Base-by-base conservation (phyloP, 352 stramenopile genomes). In the Phytophthora parvispora region DNA sequence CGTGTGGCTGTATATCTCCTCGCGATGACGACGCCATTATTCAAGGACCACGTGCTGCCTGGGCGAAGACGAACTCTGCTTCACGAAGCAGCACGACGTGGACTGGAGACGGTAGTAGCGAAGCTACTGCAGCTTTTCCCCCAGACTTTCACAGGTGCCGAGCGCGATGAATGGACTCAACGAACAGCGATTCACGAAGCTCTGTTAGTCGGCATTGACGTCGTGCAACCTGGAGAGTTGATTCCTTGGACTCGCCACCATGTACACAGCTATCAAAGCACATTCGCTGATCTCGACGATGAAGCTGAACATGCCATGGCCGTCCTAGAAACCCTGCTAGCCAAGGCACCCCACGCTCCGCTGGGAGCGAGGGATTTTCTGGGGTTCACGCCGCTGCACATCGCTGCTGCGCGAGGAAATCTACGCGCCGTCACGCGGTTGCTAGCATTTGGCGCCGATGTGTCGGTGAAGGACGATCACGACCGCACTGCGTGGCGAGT, bases 91-190 rank as follows among this genome's bases (percentile, higher is more conserved):
- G 82, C 85, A 50, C 72, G 77, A 0, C 36, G 65, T 22, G 84
- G 80, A 43, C 71, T 91, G 47, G 67, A 68, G 18, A 49, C 54
- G 0, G 76, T 88, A 1, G 71, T 89, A 12, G 45, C 71, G 20
- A 89, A 92, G 54, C 67, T 93, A 10, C 25, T 89, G 16, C 71
- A 89, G 31, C 63, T 90, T 34, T 89, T 87, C 29, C 81, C 83
- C 6, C 60, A 76, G 12, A 12, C 64, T 4, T 81, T 80, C 22
- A 75, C 69, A 1, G 81, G 81, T 8, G 67, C 62, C 9, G 81
- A 90, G 49, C 42, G 38, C 25, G 83, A 91, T 36, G 60, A 51
- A 4, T 87, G 81, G 80, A 86, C 83, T 1, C 50, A 80, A 51
- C 67, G 77, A 1, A 81, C 81, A 22, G 28, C 80, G 12, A 67